Percentiles rank a stretch among this genome's conserved stretches.
Evolutionary conservation across 352 stramenopile species (phyloP).

Genomic region (Phytophthora pinifolia): DNA sequence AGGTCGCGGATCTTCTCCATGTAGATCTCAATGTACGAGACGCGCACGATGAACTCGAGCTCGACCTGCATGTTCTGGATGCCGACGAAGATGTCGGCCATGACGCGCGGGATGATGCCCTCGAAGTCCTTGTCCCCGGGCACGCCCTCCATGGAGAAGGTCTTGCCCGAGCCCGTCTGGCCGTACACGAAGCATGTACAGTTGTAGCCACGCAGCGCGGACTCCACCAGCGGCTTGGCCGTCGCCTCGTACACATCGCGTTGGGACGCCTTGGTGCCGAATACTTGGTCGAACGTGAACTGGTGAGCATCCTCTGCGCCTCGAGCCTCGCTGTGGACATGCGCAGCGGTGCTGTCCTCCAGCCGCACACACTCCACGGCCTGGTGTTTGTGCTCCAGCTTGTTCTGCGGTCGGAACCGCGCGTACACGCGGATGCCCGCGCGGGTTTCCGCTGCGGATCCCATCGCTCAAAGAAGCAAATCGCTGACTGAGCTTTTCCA

Average conservation of each 20-base stretch:
- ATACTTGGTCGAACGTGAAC: constrained; percentile 81
- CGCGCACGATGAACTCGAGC: constrained; percentile 93
- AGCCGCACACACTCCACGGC: constrained; percentile 57
- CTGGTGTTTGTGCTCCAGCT: constrained; percentile 69
- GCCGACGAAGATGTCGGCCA: constrained; percentile 66
- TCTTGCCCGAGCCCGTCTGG: constrained; percentile 91
- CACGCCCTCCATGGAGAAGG: constrained; percentile 90
- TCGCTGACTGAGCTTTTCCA: neutral
- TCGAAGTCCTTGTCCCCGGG: constrained; percentile 62
- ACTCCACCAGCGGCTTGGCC: constrained; percentile 61
- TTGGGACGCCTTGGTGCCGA: constrained; percentile 55
- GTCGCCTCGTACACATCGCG: constrained; percentile 66
- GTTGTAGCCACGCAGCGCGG: constrained; percentile 82
- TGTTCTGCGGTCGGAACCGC: constrained; percentile 78
- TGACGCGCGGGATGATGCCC: constrained; percentile 77
- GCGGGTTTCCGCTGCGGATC: constrained; percentile 20
- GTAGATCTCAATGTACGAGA: constrained; percentile 99
- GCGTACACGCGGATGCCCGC: constrained; percentile 72
- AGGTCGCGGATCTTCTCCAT: constrained; percentile 98
- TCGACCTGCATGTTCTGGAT: constrained; percentile 71
- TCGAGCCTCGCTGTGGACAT: constrained; percentile 31
- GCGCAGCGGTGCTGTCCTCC: constrained; percentile 48
- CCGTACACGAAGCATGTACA: constrained; percentile 94
- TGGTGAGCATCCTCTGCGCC: constrained; percentile 39
- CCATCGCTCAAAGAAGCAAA: constrained; percentile 18